Evolutionary conservation across 257 asterid species (phyloP).

Genomic region (Lantana camara): DNA sequence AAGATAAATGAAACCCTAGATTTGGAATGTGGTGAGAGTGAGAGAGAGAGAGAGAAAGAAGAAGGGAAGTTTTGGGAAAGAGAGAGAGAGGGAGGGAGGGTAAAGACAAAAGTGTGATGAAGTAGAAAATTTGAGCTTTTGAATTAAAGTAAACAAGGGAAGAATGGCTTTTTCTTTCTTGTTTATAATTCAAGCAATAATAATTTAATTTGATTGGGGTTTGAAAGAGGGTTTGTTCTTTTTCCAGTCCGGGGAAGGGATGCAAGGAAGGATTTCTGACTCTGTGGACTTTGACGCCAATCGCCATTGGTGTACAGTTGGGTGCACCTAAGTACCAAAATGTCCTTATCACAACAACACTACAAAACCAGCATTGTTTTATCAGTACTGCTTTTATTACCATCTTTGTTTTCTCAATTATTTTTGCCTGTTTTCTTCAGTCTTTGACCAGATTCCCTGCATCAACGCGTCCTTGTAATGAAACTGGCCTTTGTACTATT

Average conservation of each 20-base stretch:
- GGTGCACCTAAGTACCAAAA: slow-evolving; percentile 51
- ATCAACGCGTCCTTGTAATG: slow-evolving; percentile 22
- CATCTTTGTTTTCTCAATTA: slow-evolving; percentile 18
- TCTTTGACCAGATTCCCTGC: slow-evolving; percentile 48
- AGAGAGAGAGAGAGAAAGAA: slow-evolving; percentile 23
- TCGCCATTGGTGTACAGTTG: slow-evolving; percentile 46
- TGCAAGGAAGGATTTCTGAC: slow-evolving; percentile 35
- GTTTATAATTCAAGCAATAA: slow-evolving; percentile 31
- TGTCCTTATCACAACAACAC: slow-evolving; percentile 43
- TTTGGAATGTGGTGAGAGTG: slow-evolving; percentile 49
- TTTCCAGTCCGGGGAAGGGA: no score
- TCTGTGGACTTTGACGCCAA: slow-evolving; percentile 26
- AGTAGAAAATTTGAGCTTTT: slow-evolving; percentile 57
- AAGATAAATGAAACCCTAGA: slow-evolving; percentile 70
- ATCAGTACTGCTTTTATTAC: slow-evolving; percentile 26
- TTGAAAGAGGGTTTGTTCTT: slow-evolving; percentile 28
- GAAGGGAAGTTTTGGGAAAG: slow-evolving; percentile 46
- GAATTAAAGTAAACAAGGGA: slow-evolving; percentile 53
- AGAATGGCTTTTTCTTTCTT: slow-evolving; percentile 26
- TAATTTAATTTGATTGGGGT: slow-evolving; percentile 23
- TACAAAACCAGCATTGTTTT: slow-evolving; percentile 21
- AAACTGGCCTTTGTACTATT: slow-evolving; percentile 26
- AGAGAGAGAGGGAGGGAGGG: slow-evolving; percentile 55
- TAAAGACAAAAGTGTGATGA: slow-evolving; percentile 77
- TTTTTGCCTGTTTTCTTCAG: slow-evolving; percentile 24